Percentiles rank a stretch among this genome's conserved stretches.
Conservation (phyloP, 257 asterid species). For the Oldenlandia corymbosa region DNA sequence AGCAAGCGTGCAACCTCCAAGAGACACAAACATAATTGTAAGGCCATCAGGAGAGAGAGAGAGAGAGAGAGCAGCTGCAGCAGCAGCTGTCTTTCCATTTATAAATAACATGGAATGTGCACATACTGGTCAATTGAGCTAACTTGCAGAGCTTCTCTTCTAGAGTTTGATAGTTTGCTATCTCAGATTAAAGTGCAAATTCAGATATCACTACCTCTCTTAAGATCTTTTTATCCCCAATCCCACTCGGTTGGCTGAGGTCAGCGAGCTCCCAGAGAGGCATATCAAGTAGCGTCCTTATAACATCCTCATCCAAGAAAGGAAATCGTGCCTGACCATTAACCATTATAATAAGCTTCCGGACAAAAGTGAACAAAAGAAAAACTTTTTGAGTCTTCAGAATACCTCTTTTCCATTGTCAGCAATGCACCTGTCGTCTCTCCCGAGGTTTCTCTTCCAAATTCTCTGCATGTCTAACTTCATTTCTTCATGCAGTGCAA, state of each 20-base stretch:
- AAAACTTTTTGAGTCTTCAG: conserved; percentile 7
- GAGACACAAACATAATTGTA: background rate
- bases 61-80: background rate
- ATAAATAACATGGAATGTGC: background rate
- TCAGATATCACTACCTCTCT: conserved; percentile 48
- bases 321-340: conserved; percentile 76
- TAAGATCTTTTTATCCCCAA: conserved; percentile 83
- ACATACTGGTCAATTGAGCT: background rate
- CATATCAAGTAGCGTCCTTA: conserved; percentile 64
- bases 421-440: conserved; percentile 92
- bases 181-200: background rate
- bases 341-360: conserved; percentile 5
- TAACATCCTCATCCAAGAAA: conserved; percentile 90
- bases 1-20: conserved; percentile 77
- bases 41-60: too few relatives aligned
- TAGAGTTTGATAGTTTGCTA: background rate
- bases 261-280: conserved; percentile 93
- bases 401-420: conserved; percentile 92
- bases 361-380: conserved; percentile 7
- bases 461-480: conserved; percentile 90
- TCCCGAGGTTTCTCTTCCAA: conserved; percentile 96
- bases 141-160: background rate
- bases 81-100: too few relatives aligned
- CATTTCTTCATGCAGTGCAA: conserved; percentile 87
- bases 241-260: conserved; percentile 83